Percentiles rank a stretch among this genome's conserved stretches.
These are phyloP conservation scores for Capillidium rhysosporum DNA, from an alignment of 371 early-diverging fungal species.

Conservation along the genomic window DNA sequence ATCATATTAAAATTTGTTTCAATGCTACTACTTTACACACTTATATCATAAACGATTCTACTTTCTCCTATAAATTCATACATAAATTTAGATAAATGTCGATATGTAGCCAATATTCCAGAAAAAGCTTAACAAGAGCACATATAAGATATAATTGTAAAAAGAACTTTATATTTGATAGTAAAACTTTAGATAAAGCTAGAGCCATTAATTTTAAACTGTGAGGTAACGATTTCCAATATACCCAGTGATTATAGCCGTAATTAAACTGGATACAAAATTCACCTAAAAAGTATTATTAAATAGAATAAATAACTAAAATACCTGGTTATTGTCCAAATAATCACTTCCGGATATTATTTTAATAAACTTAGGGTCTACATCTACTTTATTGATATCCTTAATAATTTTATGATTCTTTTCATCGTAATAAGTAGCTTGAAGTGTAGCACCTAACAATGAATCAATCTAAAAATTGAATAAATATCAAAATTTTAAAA, in stretches of 20 bases:
- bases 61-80: too few species aligned
- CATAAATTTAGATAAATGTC: too few species aligned
- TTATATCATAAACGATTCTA: too few species aligned
- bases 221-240: constrained; percentile 9
- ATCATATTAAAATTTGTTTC: too few species aligned
- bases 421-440: constrained; percentile 43
- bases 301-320: not conserved
- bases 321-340: constrained; percentile 62
- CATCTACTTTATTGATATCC: constrained; percentile 13
- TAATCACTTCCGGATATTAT: constrained; percentile 38
- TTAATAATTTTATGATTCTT: constrained; percentile 29
- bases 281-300: constrained; percentile 18
- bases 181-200: too few species aligned
- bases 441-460: constrained; percentile 61
- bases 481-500: constrained; percentile 1
- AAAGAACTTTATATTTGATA: too few species aligned
- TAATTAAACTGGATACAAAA: constrained; percentile 24
- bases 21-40: too few species aligned
- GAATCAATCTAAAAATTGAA: constrained; percentile 41
- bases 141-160: too few species aligned
- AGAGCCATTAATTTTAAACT: not conserved
- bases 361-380: constrained; percentile 18
- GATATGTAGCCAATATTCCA: too few species aligned
- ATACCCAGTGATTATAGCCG: constrained; percentile 15
- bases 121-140: too few species aligned